Conservation (phyloP, 176 grass and related monocot genomes). For the Guadua angustifolia region DNA sequence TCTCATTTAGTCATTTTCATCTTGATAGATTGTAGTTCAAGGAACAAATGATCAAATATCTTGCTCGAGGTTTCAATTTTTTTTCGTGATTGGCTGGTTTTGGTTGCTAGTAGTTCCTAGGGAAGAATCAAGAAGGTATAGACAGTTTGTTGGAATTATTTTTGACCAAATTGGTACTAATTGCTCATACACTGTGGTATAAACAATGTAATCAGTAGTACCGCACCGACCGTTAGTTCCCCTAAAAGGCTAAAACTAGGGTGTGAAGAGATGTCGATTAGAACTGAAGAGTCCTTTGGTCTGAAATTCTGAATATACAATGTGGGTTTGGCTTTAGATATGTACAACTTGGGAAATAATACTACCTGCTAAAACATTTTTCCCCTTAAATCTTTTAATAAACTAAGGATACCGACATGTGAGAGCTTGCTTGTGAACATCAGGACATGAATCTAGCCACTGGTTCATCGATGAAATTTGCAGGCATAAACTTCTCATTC, state of each 20-base stretch:
- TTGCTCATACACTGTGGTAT: background rate
- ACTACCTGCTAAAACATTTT: background rate
- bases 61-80: background rate
- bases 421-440: slow-evolving; percentile 29
- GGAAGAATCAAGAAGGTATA: background rate
- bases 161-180: background rate
- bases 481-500: slow-evolving; percentile 23
- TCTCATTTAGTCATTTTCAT: slow-evolving; percentile 4
- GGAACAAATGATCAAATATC: background rate
- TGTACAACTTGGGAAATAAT: background rate
- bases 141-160: background rate
- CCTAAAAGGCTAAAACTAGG: background rate
- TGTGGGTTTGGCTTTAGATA: background rate
- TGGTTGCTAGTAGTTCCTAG: background rate
- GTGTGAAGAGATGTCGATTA: background rate
- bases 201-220: background rate
- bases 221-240: background rate
- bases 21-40: slow-evolving; percentile 11
- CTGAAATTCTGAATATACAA: background rate
- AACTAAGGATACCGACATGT: slow-evolving; percentile 16
- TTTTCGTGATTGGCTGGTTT: background rate
- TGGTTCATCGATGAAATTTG: slow-evolving; percentile 25
- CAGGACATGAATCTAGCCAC: background rate
- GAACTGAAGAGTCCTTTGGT: background rate
- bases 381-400: background rate